These are phyloP conservation scores for Boletus eberwhitei DNA, from an alignment of 768 basidiomycete genomes.

Conservation along the genomic window DNA sequence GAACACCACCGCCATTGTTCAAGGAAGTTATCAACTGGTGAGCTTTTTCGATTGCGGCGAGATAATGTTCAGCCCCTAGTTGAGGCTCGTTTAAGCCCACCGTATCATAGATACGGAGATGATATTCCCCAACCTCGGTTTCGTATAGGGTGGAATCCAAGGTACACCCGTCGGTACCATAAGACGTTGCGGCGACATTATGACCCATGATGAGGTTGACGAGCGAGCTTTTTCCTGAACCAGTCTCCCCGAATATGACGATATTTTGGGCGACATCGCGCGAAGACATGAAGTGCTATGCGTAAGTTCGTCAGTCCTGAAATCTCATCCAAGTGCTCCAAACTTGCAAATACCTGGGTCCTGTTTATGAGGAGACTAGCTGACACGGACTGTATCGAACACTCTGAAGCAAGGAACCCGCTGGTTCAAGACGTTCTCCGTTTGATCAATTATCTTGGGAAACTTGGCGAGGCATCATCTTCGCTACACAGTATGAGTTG, in stretches of 20 bases:
- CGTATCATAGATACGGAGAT: constrained; percentile 31
- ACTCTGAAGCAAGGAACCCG: not conserved
- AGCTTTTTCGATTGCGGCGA: constrained; percentile 29
- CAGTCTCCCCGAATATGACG: constrained; percentile 32
- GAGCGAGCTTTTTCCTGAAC: constrained; percentile 42
- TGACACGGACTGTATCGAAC: not conserved
- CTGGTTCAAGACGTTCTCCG: not conserved
- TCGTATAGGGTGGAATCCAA: constrained; percentile 27
- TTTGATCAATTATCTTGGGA: not conserved
- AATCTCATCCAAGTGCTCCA: not conserved
- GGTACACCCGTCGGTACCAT: constrained; percentile 36
- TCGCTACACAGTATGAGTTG: not conserved
- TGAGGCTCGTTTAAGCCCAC: constrained; percentile 30
- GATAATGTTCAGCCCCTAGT: constrained; percentile 20
- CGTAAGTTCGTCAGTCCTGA: constrained; percentile 3
- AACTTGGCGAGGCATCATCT: not conserved
- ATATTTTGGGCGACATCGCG: constrained; percentile 22
- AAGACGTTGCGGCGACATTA: constrained; percentile 31
- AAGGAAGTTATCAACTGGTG: constrained; percentile 31
- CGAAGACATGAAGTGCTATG: constrained; percentile 15
- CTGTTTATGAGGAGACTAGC: not conserved
- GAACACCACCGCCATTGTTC: constrained; percentile 30
- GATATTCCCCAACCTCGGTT: constrained; percentile 11
- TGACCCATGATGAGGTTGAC: constrained; percentile 39
- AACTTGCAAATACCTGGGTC: constrained; percentile 5